A percentile compares a stretch with the other conserved stretches of the same genome.
phyloP scores from a whole-genome alignment of 805 yeast genomes.

The Wickerhamiella nectarea region DNA sequence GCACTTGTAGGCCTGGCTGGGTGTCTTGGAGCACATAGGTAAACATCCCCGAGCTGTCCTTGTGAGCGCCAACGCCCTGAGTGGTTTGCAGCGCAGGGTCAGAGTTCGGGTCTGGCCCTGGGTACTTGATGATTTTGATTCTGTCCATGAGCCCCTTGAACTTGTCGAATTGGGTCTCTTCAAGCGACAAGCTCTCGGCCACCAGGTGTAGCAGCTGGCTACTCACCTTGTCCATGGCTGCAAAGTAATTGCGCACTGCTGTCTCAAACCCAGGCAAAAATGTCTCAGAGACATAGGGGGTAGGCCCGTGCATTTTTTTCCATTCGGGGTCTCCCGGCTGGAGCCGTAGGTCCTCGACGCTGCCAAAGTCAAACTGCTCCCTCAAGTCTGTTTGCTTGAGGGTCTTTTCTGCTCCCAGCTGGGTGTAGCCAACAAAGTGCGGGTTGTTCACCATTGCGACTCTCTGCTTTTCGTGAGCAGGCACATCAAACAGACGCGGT shows the following conservation, averaged over 20 bases:
- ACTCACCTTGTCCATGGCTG: slow-evolving; percentile 34
- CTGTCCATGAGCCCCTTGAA: slow-evolving; percentile 40
- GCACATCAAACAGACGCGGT: slow-evolving; percentile 33
- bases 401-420: slow-evolving; percentile 45
- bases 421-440: slow-evolving; percentile 46
- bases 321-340: slow-evolving; percentile 21
- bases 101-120: slow-evolving; percentile 26
- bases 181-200: slow-evolving; percentile 42
- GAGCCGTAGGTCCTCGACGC: slow-evolving; percentile 18
- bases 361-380: slow-evolving; percentile 50
- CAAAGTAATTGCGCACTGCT: slow-evolving; percentile 32
- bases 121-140: slow-evolving; percentile 47
- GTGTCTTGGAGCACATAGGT: slow-evolving; percentile 49
- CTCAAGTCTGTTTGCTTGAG: slow-evolving; percentile 42
- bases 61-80: slow-evolving; percentile 54
- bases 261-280: slow-evolving; percentile 32
- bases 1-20: slow-evolving; percentile 40
- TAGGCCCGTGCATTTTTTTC: slow-evolving; percentile 43
- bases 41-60: slow-evolving; percentile 45
- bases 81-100: background rate
- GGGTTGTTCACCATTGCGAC: slow-evolving; percentile 43
- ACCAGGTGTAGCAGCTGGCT: slow-evolving; percentile 34
- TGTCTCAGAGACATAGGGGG: slow-evolving; percentile 36
- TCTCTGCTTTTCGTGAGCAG: slow-evolving; percentile 32
- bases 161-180: slow-evolving; percentile 31